These are phyloP conservation scores for Eucalyptus paniculata DNA, from an alignment of 345 rosid species.

Conservation along the genomic window DNA sequence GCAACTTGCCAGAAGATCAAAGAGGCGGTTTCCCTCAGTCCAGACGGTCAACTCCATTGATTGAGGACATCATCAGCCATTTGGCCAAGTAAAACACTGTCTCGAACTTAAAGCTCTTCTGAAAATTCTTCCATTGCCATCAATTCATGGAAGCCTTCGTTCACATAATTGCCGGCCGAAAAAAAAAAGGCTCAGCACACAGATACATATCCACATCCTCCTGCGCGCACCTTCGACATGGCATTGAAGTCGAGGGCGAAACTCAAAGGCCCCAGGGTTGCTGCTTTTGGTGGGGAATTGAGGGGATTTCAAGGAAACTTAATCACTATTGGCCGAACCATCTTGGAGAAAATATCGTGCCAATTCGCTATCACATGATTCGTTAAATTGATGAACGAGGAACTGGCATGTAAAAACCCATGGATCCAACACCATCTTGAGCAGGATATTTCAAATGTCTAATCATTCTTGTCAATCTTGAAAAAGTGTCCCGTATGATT, in stretches of 20 bases:
- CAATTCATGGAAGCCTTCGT: background rate
- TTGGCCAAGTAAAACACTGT: background rate
- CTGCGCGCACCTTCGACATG: background rate
- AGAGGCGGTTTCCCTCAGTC: background rate
- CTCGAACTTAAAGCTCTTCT: background rate
- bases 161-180: background rate
- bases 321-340: too few relatives aligned
- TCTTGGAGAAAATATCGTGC: background rate
- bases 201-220: background rate
- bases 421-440: background rate
- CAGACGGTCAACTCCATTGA: background rate
- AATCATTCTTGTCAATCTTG: background rate
- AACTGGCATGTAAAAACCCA: background rate
- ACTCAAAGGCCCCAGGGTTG: background rate
- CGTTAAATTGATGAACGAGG: accelerated
- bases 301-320: background rate
- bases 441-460: background rate
- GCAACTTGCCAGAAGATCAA: background rate
- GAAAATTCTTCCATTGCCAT: background rate
- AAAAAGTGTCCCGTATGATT: background rate
- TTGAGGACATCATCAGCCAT: background rate
- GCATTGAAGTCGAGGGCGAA: background rate
- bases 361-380: background rate
- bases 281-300: background rate
- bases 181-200: background rate